phyloP scores from a whole-genome alignment of 305 asterid species.

The Monarda citriodora region DNA sequence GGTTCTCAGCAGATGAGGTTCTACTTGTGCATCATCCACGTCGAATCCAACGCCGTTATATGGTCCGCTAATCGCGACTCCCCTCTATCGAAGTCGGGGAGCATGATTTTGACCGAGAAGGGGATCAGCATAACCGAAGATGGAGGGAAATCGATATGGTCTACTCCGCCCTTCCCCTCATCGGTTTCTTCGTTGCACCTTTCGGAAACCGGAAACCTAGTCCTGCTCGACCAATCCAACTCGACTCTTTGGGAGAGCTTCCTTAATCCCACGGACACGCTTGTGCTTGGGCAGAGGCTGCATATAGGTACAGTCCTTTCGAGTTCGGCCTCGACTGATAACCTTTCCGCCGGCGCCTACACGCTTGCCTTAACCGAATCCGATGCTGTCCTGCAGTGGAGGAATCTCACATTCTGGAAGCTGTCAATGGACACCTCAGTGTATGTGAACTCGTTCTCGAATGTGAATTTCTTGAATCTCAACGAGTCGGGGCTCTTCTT shows the following conservation, averaged over 20 bases:
- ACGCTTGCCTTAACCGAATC: slow-evolving; percentile 41
- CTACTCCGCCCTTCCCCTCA: slow-evolving; percentile 40
- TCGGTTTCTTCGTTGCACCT: slow-evolving; percentile 40
- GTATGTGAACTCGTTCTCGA: slow-evolving; percentile 28
- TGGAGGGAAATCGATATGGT: slow-evolving; percentile 46
- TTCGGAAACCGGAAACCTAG: slow-evolving; percentile 55
- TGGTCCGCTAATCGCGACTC: slow-evolving; percentile 79
- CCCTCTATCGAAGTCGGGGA: slow-evolving; percentile 46
- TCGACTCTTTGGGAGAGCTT: slow-evolving; percentile 69
- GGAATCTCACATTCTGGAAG: slow-evolving; percentile 43
- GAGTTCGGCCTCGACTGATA: slow-evolving; percentile 37
- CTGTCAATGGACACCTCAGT: slow-evolving; percentile 45
- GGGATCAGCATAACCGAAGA: slow-evolving; percentile 41
- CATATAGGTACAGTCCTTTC: slow-evolving; percentile 25
- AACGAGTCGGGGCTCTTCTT: slow-evolving; percentile 45
- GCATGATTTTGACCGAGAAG: slow-evolving; percentile 29
- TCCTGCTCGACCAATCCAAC: slow-evolving; percentile 54
- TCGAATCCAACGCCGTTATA: slow-evolving; percentile 46
- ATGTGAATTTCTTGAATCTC: slow-evolving; percentile 32
- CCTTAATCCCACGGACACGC: slow-evolving; percentile 55
- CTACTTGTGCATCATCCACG: slow-evolving; percentile 65
- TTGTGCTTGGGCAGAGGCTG: slow-evolving; percentile 62
- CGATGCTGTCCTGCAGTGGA: slow-evolving; percentile 53
- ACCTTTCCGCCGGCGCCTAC: slow-evolving; percentile 48
- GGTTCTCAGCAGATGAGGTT: slow-evolving; percentile 34